A percentile compares a stretch with the other conserved stretches of the same genome.
Conservation (phyloP, 805 yeast species). For the Pichia manshurica region DNA sequence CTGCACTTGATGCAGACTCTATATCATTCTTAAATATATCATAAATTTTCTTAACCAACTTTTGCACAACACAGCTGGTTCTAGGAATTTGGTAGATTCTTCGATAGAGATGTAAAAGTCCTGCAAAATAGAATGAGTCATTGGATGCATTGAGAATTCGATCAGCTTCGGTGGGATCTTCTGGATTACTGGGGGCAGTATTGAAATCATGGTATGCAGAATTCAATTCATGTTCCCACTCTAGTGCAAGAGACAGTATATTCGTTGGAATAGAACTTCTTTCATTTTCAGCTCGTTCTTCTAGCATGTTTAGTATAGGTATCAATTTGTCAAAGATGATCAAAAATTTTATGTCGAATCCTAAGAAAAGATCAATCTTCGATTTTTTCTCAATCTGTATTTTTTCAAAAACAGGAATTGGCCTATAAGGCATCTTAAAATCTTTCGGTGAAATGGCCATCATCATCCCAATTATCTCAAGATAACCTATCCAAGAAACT, state of each 20-base stretch:
- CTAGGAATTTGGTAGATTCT: slow-evolving; percentile 9
- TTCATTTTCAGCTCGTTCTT: background rate
- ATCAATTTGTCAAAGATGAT: slow-evolving; percentile 27
- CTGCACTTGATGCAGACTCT: slow-evolving; percentile 12
- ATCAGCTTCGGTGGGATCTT: slow-evolving; percentile 8
- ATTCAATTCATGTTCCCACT: slow-evolving; percentile 10
- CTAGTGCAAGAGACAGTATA: slow-evolving; percentile 8
- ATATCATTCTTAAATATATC: slow-evolving; percentile 8
- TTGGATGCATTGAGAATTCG: slow-evolving; percentile 4
- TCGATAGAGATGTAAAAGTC: slow-evolving; percentile 4
- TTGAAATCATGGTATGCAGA: slow-evolving; percentile 4
- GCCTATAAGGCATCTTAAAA: slow-evolving; percentile 9
- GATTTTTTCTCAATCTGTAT: background rate
- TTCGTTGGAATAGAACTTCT: slow-evolving; percentile 1
- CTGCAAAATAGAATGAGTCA: slow-evolving; percentile 7
- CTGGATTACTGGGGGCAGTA: background rate
- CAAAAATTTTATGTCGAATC: slow-evolving; percentile 59
- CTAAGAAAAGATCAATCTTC: slow-evolving; percentile 53
- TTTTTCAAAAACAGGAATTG: slow-evolving; percentile 3
- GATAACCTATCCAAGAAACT: slow-evolving; percentile 10
- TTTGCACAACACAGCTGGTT: slow-evolving; percentile 4
- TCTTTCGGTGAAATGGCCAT: slow-evolving; percentile 8
- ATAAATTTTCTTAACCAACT: slow-evolving; percentile 7
- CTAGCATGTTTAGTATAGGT: slow-evolving; percentile 6
- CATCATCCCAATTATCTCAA: slow-evolving; percentile 12